Evolutionary conservation across 1,284 basidiomycete genomes (phyloP).

Genomic region (Heterobasidion irregulare): DNA sequence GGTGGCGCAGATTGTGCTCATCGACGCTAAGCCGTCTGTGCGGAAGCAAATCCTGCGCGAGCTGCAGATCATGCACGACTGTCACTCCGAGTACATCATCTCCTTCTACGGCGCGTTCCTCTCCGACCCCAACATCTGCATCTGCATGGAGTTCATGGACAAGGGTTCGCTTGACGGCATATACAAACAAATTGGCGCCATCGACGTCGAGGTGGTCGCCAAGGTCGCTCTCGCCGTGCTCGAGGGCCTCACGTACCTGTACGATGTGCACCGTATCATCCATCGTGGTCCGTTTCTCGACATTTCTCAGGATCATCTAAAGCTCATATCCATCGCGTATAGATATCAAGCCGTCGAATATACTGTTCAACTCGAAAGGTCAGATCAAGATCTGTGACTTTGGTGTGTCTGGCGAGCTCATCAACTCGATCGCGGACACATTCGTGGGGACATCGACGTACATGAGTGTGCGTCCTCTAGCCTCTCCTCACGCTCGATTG

Average conservation of each 20-base stretch:
- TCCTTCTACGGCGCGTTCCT: slow-evolving; percentile 96
- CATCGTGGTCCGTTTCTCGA: slow-evolving; percentile 70
- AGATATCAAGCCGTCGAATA: slow-evolving; percentile 99
- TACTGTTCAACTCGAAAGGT: slow-evolving; percentile 88
- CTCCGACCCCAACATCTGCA: slow-evolving; percentile 95
- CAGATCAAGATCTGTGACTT: slow-evolving; percentile 99
- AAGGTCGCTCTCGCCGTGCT: slow-evolving; percentile 91
- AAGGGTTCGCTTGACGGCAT: slow-evolving; percentile 87
- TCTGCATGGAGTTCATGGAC: slow-evolving; percentile 99
- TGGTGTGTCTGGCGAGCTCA: slow-evolving; percentile 96
- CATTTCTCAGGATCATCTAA: neutral
- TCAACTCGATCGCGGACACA: slow-evolving; percentile 98
- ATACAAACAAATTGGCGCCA: slow-evolving; percentile 88
- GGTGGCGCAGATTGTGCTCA: slow-evolving; percentile 77
- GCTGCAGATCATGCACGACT: slow-evolving; percentile 98
- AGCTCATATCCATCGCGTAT: neutral
- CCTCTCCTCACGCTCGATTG: neutral
- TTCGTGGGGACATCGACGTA: slow-evolving; percentile 99
- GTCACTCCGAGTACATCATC: slow-evolving; percentile 89
- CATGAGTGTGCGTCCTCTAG: slow-evolving; percentile 82
- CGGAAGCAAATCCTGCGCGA: slow-evolving; percentile 97
- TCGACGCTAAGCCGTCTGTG: slow-evolving; percentile 96
- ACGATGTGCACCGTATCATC: slow-evolving; percentile 98
- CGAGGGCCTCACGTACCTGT: slow-evolving; percentile 93
- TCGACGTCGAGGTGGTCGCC: slow-evolving; percentile 85